Percentiles rank a stretch among this genome's conserved stretches.
Conservation (phyloP, 805 yeast genomes). For the Zygoascus biomembranicola region DNA sequence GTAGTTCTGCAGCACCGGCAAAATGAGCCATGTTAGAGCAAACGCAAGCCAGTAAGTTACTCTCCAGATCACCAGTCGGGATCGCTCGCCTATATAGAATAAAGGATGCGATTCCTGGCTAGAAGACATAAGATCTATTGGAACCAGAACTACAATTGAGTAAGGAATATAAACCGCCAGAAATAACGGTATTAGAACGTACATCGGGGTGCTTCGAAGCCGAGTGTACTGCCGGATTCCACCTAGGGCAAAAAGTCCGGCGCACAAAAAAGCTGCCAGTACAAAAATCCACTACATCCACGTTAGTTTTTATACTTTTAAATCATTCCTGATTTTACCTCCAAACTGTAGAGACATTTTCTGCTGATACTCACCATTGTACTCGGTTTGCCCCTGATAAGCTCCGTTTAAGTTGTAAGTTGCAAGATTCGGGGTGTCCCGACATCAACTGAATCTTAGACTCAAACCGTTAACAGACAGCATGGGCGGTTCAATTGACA, state of each 20-base stretch:
- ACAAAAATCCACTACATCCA: slow-evolving; percentile 14
- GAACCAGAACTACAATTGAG: slow-evolving; percentile 64
- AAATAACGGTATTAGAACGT: slow-evolving; percentile 40
- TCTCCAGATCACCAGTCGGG: slow-evolving; percentile 58
- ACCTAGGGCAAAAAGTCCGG: slow-evolving; percentile 27
- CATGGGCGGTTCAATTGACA: neutral
- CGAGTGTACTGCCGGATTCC: slow-evolving; percentile 32
- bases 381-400: neutral
- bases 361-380: neutral
- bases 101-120: slow-evolving; percentile 32
- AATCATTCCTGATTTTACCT: neutral
- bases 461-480: neutral
- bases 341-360: no score
- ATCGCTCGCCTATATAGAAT: slow-evolving; percentile 40
- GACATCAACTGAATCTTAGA: neutral
- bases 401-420: neutral
- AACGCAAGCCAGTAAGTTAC: slow-evolving; percentile 75
- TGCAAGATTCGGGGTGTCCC: neutral
- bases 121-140: slow-evolving; percentile 62
- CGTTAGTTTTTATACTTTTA: neutral
- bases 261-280: slow-evolving; percentile 21
- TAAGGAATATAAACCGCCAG: slow-evolving; percentile 66
- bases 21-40: slow-evolving; percentile 63
- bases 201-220: slow-evolving; percentile 32
- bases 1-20: slow-evolving; percentile 69